Percentiles rank a stretch among this genome's conserved stretches.
These are phyloP conservation scores for Mycena pura DNA, from an alignment of 768 basidiomycete species.

Conservation along the genomic window DNA sequence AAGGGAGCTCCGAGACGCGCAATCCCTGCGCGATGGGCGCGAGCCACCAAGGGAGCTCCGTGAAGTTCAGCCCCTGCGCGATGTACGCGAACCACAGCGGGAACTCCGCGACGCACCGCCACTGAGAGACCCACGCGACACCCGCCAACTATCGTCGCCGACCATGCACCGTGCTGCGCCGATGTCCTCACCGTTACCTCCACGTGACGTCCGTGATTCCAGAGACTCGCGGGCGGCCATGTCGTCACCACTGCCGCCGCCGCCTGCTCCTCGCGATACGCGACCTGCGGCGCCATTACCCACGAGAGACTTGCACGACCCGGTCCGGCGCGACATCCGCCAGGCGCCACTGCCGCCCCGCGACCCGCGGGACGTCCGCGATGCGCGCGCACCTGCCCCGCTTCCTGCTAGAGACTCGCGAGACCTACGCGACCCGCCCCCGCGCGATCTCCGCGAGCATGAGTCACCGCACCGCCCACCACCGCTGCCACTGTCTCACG, in stretches of 20 bases:
- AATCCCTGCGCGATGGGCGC: not conserved
- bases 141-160: not conserved
- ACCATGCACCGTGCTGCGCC: conserved; percentile 13
- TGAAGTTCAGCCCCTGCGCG: not conserved
- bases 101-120: not conserved
- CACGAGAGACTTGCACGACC: conserved; percentile 2
- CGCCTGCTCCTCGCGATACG: not conserved
- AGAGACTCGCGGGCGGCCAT: not conserved
- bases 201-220: conserved; percentile 2
- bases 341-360: conserved; percentile 3
- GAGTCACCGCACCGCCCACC: conserved; percentile 15
- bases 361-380: conserved; percentile 4
- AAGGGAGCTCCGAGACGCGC: not conserved
- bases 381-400: not conserved
- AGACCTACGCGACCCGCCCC: not conserved
- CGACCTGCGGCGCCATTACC: not conserved
- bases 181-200: conserved; percentile 10
- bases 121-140: not conserved
- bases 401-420: not conserved
- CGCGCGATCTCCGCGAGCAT: conserved; percentile 10
- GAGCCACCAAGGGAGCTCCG: no score
- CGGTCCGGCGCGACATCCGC: no score
- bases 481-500: conserved; percentile 2
- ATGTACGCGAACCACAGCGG: not conserved
- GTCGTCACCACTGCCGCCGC: conserved; percentile 10